Evolutionary conservation across 805 yeast genomes (phyloP).

Genomic region (Myxozyma lipomycoides): DNA sequence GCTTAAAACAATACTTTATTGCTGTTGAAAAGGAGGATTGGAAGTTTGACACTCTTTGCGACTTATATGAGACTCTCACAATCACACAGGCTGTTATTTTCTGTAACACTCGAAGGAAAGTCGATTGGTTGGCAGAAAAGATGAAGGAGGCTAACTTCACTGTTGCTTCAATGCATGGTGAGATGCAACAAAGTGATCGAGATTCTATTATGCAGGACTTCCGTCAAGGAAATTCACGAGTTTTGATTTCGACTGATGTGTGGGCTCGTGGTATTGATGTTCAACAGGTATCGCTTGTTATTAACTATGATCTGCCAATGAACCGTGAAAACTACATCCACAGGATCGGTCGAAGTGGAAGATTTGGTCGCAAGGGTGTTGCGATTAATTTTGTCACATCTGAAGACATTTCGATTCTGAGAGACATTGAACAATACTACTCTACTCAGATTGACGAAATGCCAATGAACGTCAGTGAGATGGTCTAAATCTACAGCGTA

Average conservation of each 20-base stretch:
- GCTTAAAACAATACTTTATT: constrained; percentile 87
- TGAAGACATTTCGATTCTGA: constrained; percentile 67
- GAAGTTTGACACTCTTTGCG: constrained; percentile 93
- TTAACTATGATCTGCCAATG: constrained; percentile 87
- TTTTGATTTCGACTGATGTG: constrained; percentile 87
- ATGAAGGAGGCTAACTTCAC: constrained; percentile 79
- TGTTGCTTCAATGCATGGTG: constrained; percentile 93
- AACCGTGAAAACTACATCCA: constrained; percentile 93
- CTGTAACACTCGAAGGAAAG: constrained; percentile 94
- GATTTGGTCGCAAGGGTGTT: constrained; percentile 98
- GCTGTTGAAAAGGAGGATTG: constrained; percentile 89
- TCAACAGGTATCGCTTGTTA: constrained; percentile 92
- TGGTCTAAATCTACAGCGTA: constrained; percentile 41
- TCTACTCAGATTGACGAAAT: constrained; percentile 86
- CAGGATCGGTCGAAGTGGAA: constrained; percentile 97
- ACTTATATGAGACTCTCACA: constrained; percentile 89
- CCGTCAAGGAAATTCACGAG: constrained; percentile 90
- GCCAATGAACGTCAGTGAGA: constrained; percentile 56
- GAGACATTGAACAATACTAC: constrained; percentile 86
- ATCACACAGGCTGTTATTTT: constrained; percentile 97
- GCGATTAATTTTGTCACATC: constrained; percentile 90
- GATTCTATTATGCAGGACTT: constrained; percentile 94
- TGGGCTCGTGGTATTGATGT: constrained; percentile 98
- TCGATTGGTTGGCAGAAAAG: constrained; percentile 77
- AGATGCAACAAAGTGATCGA: constrained; percentile 90